Conservation (phyloP, 352 stramenopile species). For the Globisporangium orthogonon region DNA sequence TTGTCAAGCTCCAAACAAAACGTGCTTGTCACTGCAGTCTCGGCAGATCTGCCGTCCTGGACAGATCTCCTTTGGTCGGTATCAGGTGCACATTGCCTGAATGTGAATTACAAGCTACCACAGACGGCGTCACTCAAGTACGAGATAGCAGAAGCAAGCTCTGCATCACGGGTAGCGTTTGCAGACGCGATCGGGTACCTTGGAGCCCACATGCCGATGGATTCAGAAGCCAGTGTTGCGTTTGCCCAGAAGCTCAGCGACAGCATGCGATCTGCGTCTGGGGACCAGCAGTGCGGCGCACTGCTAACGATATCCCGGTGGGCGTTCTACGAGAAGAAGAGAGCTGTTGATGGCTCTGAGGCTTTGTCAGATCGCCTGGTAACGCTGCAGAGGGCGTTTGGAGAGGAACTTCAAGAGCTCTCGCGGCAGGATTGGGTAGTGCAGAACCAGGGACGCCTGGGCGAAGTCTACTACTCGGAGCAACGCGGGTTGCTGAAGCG, state of each 20-base stretch:
- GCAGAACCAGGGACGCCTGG: neutral
- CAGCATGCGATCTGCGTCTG: conserved; percentile 30
- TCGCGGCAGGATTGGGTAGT: conserved; percentile 42
- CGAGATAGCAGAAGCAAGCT: conserved; percentile 11
- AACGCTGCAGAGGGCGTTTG: conserved; percentile 21
- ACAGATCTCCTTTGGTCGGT: conserved; percentile 46
- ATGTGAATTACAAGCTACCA: conserved; percentile 15
- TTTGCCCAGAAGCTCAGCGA: conserved; percentile 19
- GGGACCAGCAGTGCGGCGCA: conserved; percentile 53
- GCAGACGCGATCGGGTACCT: conserved; percentile 52
- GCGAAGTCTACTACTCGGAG: conserved; percentile 38
- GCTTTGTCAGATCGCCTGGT: neutral
- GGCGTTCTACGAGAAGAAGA: conserved; percentile 32
- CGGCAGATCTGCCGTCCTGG: conserved; percentile 25
- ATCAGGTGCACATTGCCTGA: conserved; percentile 21
- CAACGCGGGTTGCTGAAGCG: conserved; percentile 42
- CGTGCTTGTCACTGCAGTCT: conserved; percentile 18
- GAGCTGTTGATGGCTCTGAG: conserved; percentile 2
- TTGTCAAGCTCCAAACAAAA: conserved; percentile 14
- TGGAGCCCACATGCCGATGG: conserved; percentile 22
- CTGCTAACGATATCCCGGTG: conserved; percentile 49
- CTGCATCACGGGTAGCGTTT: conserved; percentile 39
- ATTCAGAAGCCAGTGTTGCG: conserved; percentile 9
- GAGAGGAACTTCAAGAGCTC: conserved; percentile 22
- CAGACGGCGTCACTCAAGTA: neutral